A percentile compares a stretch with the other conserved stretches of the same genome.
Conservation (phyloP, 305 asterid species). For the Solanum hybrid region DNA sequence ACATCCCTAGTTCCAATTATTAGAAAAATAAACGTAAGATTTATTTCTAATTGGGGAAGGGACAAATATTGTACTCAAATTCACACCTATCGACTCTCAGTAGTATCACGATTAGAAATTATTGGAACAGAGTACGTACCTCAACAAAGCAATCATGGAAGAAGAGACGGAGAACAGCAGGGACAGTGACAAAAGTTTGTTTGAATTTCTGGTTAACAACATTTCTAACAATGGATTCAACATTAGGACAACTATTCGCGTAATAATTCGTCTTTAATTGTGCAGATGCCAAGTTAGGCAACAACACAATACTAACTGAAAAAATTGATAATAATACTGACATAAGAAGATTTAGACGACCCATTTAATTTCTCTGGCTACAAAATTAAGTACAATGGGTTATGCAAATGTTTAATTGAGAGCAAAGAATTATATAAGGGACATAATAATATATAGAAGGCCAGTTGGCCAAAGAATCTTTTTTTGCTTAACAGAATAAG, state of each 20-base stretch:
- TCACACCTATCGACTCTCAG: background rate
- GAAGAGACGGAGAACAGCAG: slow-evolving; percentile 71
- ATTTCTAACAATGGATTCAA: slow-evolving; percentile 52
- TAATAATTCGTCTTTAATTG: slow-evolving; percentile 52
- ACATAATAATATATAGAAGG: background rate
- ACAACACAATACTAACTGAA: slow-evolving; percentile 14
- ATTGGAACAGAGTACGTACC: slow-evolving; percentile 22
- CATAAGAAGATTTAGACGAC: slow-evolving; percentile 3
- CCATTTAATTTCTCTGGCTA: slow-evolving; percentile 15
- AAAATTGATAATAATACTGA: slow-evolving; percentile 19
- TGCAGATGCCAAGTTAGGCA: slow-evolving; percentile 33
- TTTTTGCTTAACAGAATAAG: background rate
- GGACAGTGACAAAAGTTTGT: slow-evolving; percentile 68
- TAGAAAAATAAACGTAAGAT: background rate
- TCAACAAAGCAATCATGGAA: slow-evolving; percentile 80
- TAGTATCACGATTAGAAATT: background rate
- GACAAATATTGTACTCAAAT: background rate
- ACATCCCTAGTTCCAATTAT: slow-evolving; percentile 44
- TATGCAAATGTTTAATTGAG: background rate
- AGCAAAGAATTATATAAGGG: background rate
- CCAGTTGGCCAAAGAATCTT: slow-evolving; percentile 30
- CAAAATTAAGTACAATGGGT: background rate
- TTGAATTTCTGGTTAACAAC: slow-evolving; percentile 45
- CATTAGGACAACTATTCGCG: slow-evolving; percentile 56
- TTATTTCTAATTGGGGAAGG: background rate